Base-by-base conservation (phyloP, 1,139 yeast species). In the Entelexis paramagnoliae region DNA sequence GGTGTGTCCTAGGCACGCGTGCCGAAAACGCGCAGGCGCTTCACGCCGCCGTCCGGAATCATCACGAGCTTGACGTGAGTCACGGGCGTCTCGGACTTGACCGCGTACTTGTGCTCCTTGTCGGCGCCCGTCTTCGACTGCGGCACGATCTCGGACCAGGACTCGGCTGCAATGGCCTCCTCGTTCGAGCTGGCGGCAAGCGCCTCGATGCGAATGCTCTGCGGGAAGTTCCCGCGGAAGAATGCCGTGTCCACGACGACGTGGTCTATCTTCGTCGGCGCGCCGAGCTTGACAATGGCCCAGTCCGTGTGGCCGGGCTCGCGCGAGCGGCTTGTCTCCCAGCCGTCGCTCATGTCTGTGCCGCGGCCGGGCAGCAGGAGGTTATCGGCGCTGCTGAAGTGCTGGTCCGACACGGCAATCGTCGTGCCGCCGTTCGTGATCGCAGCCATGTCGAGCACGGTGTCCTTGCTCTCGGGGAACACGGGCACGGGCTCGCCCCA, bases 251-350 rank as follows among this genome's bases (percentile, higher is more conserved):
- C 97, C 34, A 89, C 77, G 2, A 83, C 75, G 43, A 88, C 70
- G 55, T 78, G 73, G 34, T 74, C 69, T 54, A 86, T 72, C 47
- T 60, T 58, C 10, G 73, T 72, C 26, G 72, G 69, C 29, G 82
- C 78, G 20, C 96, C 96, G 52, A 89, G 75, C 62, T 81, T 78
- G 53, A 89, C 76, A 49, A 85, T 75, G 2, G 79, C 95, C 96
- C 96, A 89, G 71, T 89, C 97, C 38, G 77, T 79, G 66, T 89
- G 97, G 40, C 86, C 89, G 4, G 81, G 77, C 19, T 71, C 75
- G 66, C 97, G 77, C 1, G 96, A 86, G 65, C 97, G 78, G 60
- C 79, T 79, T n/a, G 97, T 89, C 67, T 89, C 97, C 97, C 97
- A 89, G 16, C 98, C 98, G 64, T 91, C 96, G 46, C 94, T 80